These are phyloP conservation scores for Cinchona pubescens DNA, from an alignment of 257 asterid species.

Conservation along the genomic window DNA sequence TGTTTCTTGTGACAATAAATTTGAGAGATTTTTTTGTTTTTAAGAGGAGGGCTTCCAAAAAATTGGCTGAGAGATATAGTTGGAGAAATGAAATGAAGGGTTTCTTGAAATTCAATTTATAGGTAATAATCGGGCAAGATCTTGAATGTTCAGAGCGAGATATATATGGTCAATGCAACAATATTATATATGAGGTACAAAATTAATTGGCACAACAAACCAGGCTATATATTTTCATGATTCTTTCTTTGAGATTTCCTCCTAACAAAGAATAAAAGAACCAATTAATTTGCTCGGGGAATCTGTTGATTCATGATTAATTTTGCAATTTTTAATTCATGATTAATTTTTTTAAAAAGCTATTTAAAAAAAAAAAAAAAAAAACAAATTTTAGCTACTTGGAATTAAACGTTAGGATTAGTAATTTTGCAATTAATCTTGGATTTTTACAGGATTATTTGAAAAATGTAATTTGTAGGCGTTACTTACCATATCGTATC, in stretches of 20 bases:
- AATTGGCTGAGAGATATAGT: neutral
- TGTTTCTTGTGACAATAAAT: neutral
- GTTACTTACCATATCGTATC: neutral
- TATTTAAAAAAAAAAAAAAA: neutral
- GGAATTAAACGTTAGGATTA: neutral
- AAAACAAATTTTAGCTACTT: neutral
- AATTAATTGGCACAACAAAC: no score
- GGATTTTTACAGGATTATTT: neutral
- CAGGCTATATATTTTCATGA: no score
- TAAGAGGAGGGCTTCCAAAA: neutral
- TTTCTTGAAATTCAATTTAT: neutral
- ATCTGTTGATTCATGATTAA: no score
- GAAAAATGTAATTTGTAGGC: neutral
- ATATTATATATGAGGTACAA: no score
- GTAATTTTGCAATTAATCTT: neutral
- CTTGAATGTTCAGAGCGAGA: neutral
- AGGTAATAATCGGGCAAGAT: neutral
- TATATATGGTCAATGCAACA: neutral
- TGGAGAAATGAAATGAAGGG: neutral
- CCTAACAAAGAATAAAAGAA: neutral
- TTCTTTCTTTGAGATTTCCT: neutral
- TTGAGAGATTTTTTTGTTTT: neutral
- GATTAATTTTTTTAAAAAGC: no score
- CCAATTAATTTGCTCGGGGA: neutral
- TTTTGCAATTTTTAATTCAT: neutral